Evolutionary conservation across 768 basidiomycete species (phyloP), one percentile per base, ranked within the genome.

Genomic region (Cystobasidium tubakii): DNA sequence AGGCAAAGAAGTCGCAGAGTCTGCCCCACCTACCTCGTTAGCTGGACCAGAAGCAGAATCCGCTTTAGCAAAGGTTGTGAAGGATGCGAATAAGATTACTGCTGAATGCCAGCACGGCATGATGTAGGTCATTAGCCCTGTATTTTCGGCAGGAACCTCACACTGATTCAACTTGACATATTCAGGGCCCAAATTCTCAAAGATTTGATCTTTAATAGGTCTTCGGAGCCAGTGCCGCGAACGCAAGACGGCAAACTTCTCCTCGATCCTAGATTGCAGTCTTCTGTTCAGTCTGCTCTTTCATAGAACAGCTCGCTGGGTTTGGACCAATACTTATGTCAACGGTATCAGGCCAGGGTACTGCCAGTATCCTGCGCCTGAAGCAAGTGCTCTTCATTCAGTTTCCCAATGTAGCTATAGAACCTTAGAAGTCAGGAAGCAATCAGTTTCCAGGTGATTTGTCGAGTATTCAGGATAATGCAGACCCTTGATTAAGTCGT

Each of bases 11-110:
- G 74, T 63, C 25, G 74, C 3, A 54, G 62, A 1, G 23, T 63
- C 25, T 66, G 36, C 50, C 46, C 73, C 19, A 42, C 15, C 57
- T 3, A 12, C 12, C 21, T 9, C 46, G 3, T 27, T 39, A 10
- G 60, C 60, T 13, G 60, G 60, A 13, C 23, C 88, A 84, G 90
- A 91, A 84, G 91, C 93, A 76, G 91, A 93, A 66, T 92, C 88
- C 71, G 87, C 90, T 75, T 84, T 98, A 29, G 85, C 86, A 21
- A 94, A 93, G 84, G 88, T 88, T n/a, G 90, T 94, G 31, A 89
- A 88, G 81, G 95, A 99, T 80, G 89, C 91, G 92, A 55, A 54
- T 25, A 66, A 66, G 70, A 29, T 67, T 39, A 66, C 50, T 23
- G 25, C 42, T 31, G 73, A 73, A 29, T 73, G 73, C 36, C 62